These are phyloP conservation scores for Coemansia sp. DNA, from an alignment of 192 early-diverging fungal species.

Conservation along the genomic window DNA sequence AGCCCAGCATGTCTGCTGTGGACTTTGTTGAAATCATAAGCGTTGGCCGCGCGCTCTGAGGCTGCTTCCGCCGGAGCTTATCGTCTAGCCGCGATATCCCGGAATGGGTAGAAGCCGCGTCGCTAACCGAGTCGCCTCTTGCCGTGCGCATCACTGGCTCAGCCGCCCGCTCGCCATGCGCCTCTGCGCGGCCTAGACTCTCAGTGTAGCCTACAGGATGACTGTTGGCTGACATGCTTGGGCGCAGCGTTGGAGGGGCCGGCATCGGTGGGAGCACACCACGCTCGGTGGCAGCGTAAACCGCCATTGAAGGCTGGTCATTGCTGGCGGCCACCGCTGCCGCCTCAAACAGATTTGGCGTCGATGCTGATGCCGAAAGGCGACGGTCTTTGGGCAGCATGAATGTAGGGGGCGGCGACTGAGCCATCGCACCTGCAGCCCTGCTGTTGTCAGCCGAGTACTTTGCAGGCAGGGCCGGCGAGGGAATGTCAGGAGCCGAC, in stretches of 20 bases:
- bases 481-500: constrained; percentile 45
- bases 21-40: constrained; percentile 43
- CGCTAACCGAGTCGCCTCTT: constrained; percentile 25
- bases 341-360: constrained; percentile 45
- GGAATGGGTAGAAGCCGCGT: constrained; percentile 9
- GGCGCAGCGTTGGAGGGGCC: constrained; percentile 39
- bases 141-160: neutral
- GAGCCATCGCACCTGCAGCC: neutral
- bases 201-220: constrained; percentile 1
- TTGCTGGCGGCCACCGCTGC: constrained; percentile 40
- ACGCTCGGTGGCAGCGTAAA: constrained; percentile 43
- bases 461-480: constrained; percentile 21
- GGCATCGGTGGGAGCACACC: constrained; percentile 53
- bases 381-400: constrained; percentile 34
- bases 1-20: constrained; percentile 27
- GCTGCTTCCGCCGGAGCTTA: constrained; percentile 13
- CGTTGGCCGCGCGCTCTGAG: constrained; percentile 24
- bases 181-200: neutral
- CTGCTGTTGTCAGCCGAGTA: constrained; percentile 12
- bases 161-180: neutral
- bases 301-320: constrained; percentile 42
- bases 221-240: constrained; percentile 19
- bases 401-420: constrained; percentile 6
- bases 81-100: constrained; percentile 27
- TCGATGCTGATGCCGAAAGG: constrained; percentile 47